Conservation (phyloP, 169 alveolate species). For the Plasmodium malariae region DNA sequence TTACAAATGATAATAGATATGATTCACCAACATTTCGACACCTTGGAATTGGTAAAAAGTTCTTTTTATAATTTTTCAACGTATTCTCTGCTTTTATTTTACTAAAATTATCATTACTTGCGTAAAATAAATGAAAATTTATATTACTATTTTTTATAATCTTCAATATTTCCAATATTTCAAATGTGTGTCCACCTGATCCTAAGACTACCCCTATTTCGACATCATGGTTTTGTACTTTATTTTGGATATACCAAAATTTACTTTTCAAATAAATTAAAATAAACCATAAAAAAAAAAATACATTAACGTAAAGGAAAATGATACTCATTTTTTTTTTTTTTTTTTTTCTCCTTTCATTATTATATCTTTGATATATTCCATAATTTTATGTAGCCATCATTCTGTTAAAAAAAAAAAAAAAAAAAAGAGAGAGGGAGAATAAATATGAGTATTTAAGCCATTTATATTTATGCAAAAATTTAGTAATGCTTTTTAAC, state of each 20-base stretch:
- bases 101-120: constrained; percentile 57
- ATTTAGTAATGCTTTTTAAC: too few relatives aligned
- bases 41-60: constrained; percentile 60
- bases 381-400: constrained; percentile 55
- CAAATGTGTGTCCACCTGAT: constrained; percentile 74
- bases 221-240: constrained; percentile 14
- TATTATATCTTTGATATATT: constrained; percentile 13
- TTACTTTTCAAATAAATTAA: constrained; percentile 19
- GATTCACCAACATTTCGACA: constrained; percentile 74
- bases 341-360: neutral
- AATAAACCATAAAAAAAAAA: constrained; percentile 22
- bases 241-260: constrained; percentile 3
- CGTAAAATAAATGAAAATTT: constrained; percentile 57
- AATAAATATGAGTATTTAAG: too few relatives aligned
- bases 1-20: constrained; percentile 10
- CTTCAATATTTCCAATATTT: constrained; percentile 54
- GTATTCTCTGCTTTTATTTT: constrained; percentile 52
- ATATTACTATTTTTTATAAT: constrained; percentile 41
- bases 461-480: too few relatives aligned
- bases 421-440: neutral
- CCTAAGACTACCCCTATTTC: constrained; percentile 74
- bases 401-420: constrained; percentile 6
- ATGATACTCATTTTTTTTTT: constrained; percentile 18
- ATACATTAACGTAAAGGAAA: constrained; percentile 8
- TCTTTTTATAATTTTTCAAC: constrained; percentile 33